Evolutionary conservation across 1,139 yeast genomes (phyloP).

Genomic region (Sugiyamaella novakii): DNA sequence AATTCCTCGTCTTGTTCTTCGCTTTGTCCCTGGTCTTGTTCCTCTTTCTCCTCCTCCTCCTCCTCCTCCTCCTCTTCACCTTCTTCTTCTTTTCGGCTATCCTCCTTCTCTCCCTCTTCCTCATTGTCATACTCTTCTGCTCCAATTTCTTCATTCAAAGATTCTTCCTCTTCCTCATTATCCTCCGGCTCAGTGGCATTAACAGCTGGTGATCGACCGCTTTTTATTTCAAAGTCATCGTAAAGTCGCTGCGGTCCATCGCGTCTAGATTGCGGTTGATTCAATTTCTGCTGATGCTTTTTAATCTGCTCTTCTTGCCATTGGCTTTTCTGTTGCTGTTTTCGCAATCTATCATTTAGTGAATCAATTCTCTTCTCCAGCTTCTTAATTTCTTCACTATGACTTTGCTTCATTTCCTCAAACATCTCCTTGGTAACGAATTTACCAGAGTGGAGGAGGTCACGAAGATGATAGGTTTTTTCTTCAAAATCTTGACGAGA

Average conservation of each 20-base stretch:
- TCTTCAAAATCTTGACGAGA: conserved; percentile 24
- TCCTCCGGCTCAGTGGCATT: neutral
- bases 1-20: neutral
- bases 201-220: neutral
- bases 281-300: neutral
- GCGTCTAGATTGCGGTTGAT: neutral
- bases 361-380: conserved; percentile 22
- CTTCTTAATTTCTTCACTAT: conserved; percentile 19
- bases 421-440: conserved; percentile 28
- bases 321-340: neutral
- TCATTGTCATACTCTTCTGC: conserved; percentile 1
- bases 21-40: neutral
- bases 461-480: conserved; percentile 22
- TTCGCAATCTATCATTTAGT: conserved; percentile 20
- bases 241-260: neutral
- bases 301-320: neutral
- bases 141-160: neutral
- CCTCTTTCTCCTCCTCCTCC: neutral
- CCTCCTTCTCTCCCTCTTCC: conserved; percentile 2
- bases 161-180: conserved; percentile 5
- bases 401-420: conserved; percentile 20
- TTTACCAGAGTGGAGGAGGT: conserved; percentile 26
- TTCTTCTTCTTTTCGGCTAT: neutral
- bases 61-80: conserved; percentile 2
- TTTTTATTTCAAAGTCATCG: neutral